Base-by-base conservation (phyloP, 2,329 filamentous ascomycete species). In the Aspergillus fischeri region DNA sequence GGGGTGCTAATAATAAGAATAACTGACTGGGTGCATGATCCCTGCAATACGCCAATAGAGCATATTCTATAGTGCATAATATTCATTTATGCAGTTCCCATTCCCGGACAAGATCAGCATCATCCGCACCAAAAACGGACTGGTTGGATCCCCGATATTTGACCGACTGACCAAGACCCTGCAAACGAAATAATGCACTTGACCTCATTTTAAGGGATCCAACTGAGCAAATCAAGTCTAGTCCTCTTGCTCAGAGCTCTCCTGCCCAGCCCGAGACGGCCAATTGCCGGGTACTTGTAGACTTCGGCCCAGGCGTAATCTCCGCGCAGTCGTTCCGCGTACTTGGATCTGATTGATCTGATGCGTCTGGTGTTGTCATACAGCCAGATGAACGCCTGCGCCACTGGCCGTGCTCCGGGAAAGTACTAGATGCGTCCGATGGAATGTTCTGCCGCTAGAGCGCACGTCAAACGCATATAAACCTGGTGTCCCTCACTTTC, bases 141-240 rank as follows among this genome's bases (percentile, higher is more conserved):
- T 54, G 58, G 53, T 48, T 60, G 41, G 48, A 60, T 53, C 38
- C 35, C 61, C 60, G 63, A 64, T 63, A 65, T 58, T 63, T 55
- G 62, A 57, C 57, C 58, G 63, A 60, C 32, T 38, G 32, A 17
- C 32, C 32, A 38, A 17, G 32, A 38, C 32, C 32, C 32, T 38
- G 32, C 32, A 29, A 35, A 35, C 17, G 32, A 14, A 38, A 7
- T 17, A 17, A 7, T 38, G 11, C 29, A 32, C 10, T 32, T 32
- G 47, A 45, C 29, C 41, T 41, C 21, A 21, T 27, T 49, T 50
- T 45, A 14, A 27, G 6, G 21, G n/a, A 3, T 32, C 21, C 44
- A 21, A 25, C 21, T 25, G 32, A 27, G 47, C 24, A 55, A 49
- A 27, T 45, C 35, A n/a, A 49, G 24, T 24, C 21, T 28, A 28